A percentile compares a stretch with the other conserved stretches of the same genome.
These are phyloP conservation scores for Trametes punicea DNA, from an alignment of 768 basidiomycete genomes.

Conservation along the genomic window DNA sequence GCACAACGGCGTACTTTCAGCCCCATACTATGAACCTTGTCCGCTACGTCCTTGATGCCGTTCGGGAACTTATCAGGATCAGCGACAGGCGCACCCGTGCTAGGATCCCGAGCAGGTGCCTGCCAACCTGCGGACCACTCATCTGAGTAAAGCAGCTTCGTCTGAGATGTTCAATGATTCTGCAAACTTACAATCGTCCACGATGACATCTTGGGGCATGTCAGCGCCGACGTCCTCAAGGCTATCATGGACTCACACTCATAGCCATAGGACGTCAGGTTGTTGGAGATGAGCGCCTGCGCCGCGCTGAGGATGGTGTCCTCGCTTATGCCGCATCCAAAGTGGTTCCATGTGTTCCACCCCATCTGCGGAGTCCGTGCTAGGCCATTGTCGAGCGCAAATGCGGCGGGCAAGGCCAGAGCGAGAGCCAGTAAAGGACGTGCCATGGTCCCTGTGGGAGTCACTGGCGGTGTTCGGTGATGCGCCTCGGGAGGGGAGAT, in stretches of 20 bases:
- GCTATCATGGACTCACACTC: constrained; percentile 29
- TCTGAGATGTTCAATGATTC: too few species aligned
- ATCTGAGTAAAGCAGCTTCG: too few species aligned
- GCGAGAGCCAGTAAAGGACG: constrained; percentile 11
- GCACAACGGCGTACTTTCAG: constrained; percentile 26
- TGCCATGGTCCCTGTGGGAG: constrained; percentile 2
- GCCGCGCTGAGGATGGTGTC: constrained; percentile 35
- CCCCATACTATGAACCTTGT: constrained; percentile 33
- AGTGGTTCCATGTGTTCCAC: constrained; percentile 40
- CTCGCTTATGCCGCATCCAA: constrained; percentile 37
- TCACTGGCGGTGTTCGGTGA: background rate
- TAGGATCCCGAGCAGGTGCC: constrained; percentile 28
- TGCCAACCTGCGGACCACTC: too few species aligned
- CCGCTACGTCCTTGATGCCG: constrained; percentile 30
- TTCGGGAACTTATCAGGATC: constrained; percentile 33
- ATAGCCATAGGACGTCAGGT: constrained; percentile 35
- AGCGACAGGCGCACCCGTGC: constrained; percentile 30
- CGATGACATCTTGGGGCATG: constrained; percentile 30
- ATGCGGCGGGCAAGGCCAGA: constrained; percentile 7
- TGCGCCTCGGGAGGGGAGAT: background rate
- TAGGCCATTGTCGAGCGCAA: constrained; percentile 29
- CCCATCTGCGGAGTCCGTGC: constrained; percentile 37
- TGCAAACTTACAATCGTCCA: constrained; percentile 39
- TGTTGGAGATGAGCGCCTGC: constrained; percentile 30
- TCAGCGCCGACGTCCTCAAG: background rate